Conservation (phyloP, 106 monocot genomes). For the Agapanthus africanus region DNA sequence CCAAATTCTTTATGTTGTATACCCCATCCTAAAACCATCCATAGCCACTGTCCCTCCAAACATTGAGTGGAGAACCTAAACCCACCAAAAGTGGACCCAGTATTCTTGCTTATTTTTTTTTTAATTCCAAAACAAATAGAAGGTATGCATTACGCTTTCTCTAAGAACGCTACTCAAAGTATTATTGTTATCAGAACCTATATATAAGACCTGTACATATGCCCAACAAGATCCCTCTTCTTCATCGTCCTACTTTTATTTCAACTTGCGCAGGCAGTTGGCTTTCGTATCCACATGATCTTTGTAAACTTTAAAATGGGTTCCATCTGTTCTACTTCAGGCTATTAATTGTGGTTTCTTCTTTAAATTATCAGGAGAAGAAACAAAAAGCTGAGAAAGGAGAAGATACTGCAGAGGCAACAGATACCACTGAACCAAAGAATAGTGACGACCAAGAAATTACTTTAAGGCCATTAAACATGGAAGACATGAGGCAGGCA, state of each 20-base stretch:
- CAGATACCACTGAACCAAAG: constrained; percentile 15
- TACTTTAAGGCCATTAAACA: constrained; percentile 49
- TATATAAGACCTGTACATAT: background rate
- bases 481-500: constrained; percentile 58
- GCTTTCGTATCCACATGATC: background rate
- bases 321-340: constrained; percentile 7
- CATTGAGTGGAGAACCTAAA: too few relatives aligned
- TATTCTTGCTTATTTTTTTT: too few relatives aligned
- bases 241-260: background rate
- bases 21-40: too few relatives aligned
- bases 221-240: background rate
- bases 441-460: constrained; percentile 14
- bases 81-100: too few relatives aligned
- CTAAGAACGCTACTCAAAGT: too few relatives aligned
- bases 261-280: background rate
- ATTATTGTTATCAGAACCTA: background rate
- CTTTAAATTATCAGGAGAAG: constrained; percentile 23
- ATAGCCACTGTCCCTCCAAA: too few relatives aligned
- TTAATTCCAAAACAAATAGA: constrained; percentile 1
- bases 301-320: too few relatives aligned
- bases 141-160: background rate
- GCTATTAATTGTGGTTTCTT: constrained; percentile 40
- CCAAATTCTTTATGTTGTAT: too few relatives aligned
- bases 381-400: constrained; percentile 27
- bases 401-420: constrained; percentile 29